Conservation (phyloP, 805 yeast genomes). For the Crinitomyces ghanaensis region DNA sequence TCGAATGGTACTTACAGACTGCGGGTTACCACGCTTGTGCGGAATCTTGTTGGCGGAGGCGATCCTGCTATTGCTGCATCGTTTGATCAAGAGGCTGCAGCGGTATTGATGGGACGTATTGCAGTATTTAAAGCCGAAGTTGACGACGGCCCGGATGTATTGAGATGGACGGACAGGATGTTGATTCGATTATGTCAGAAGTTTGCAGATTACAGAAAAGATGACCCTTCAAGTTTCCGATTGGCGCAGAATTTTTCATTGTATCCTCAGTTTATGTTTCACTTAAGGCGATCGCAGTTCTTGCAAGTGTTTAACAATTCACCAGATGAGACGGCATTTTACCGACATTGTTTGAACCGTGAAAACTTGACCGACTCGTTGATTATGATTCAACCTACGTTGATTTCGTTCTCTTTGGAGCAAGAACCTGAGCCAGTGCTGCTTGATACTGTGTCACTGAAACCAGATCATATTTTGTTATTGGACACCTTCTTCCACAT, state of each 20-base stretch:
- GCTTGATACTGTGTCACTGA: slow-evolving; percentile 84
- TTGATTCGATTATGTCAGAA: slow-evolving; percentile 82
- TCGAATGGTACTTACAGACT: slow-evolving; percentile 83
- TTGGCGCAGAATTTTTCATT: slow-evolving; percentile 73
- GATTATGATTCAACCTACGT: slow-evolving; percentile 96
- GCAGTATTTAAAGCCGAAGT: slow-evolving; percentile 73
- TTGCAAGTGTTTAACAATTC: slow-evolving; percentile 94
- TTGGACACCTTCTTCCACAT: slow-evolving; percentile 96
- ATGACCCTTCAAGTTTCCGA: slow-evolving; percentile 71
- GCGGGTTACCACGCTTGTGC: slow-evolving; percentile 77
- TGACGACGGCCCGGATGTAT: slow-evolving; percentile 86
- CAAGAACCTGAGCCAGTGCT: slow-evolving; percentile 84
- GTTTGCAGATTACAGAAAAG: slow-evolving; percentile 87
- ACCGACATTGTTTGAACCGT: slow-evolving; percentile 80
- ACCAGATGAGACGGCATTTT: slow-evolving; percentile 97
- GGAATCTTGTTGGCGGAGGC: slow-evolving; percentile 42
- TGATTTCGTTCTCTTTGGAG: slow-evolving; percentile 73
- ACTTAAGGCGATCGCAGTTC: slow-evolving; percentile 91
- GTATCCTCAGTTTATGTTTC: slow-evolving; percentile 93
- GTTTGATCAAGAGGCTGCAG: slow-evolving; percentile 99
- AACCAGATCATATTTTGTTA: slow-evolving; percentile 75
- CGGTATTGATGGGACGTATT: slow-evolving; percentile 82
- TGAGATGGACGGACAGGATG: slow-evolving; percentile 91
- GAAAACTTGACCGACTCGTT: slow-evolving; percentile 89
- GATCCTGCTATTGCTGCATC: slow-evolving; percentile 44